Conservation (phyloP, 2,329 filamentous ascomycete species). For the Colletotrichum aenigma region DNA sequence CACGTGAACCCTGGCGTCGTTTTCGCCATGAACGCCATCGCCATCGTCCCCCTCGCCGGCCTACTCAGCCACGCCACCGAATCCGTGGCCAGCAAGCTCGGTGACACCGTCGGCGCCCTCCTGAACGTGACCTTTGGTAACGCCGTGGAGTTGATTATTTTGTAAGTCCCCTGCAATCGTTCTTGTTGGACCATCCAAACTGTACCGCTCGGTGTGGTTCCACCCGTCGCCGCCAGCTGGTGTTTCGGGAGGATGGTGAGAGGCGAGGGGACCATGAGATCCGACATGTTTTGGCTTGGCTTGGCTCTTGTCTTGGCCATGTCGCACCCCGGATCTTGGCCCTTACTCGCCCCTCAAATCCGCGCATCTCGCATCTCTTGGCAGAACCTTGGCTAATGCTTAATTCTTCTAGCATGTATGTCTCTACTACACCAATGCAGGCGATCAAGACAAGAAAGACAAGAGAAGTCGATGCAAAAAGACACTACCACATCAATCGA, state of each 20-base stretch:
- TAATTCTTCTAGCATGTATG: constrained; percentile 54
- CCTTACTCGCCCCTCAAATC: not conserved
- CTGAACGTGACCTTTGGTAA: constrained; percentile 82
- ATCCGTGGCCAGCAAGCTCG: constrained; percentile 73
- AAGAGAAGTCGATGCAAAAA: constrained; percentile 33
- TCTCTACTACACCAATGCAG: constrained; percentile 37
- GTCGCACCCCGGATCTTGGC: constrained; percentile 8
- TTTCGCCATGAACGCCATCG: constrained; percentile 77
- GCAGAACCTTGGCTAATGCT: constrained; percentile 13
- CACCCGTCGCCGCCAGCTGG: not conserved
- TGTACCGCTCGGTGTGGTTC: not conserved
- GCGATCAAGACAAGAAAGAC: constrained; percentile 29
- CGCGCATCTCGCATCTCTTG: not conserved
- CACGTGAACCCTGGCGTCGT: constrained; percentile 59
- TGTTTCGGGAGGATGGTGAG: not conserved
- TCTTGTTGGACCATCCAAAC: not conserved
- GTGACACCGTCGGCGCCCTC: constrained; percentile 74
- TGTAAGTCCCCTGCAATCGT: constrained; percentile 45
- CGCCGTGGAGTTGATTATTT: constrained; percentile 81
- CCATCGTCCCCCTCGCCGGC: constrained; percentile 76
- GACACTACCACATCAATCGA: constrained; percentile 56
- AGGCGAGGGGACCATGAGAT: constrained; percentile 1
- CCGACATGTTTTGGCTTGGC: not conserved
- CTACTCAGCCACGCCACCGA: constrained; percentile 77
- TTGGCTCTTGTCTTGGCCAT: constrained; percentile 11